Percentiles rank a stretch among this genome's conserved stretches.
Evolutionary conservation across 1,284 basidiomycete species (phyloP).

Genomic region (Xanthoconium separans): DNA sequence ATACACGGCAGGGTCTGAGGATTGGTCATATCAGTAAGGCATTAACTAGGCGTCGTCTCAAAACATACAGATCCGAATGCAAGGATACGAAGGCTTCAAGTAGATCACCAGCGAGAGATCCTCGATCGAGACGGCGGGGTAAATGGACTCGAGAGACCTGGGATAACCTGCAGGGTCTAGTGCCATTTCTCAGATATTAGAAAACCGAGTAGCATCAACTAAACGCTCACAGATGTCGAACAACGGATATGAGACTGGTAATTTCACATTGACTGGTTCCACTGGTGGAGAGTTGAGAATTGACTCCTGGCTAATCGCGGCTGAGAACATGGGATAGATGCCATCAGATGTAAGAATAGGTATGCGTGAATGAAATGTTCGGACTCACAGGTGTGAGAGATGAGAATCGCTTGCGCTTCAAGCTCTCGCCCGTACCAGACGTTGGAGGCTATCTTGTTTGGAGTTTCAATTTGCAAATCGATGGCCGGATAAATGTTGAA

Average conservation of each 20-base stretch:
- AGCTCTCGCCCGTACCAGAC: not conserved
- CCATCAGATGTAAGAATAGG: slow-evolving; percentile 24
- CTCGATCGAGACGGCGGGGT: slow-evolving; percentile 16
- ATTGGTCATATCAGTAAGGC: not conserved
- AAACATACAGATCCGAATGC: slow-evolving; percentile 21
- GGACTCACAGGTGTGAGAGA: not conserved
- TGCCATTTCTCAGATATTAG: not conserved
- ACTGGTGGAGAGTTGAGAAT: not conserved
- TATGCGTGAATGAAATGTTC: not conserved
- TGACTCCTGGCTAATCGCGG: slow-evolving; percentile 1
- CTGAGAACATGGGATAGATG: slow-evolving; percentile 4
- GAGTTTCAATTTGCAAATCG: slow-evolving; percentile 6
- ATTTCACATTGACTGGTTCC: slow-evolving; percentile 11
- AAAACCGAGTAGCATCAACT: not conserved
- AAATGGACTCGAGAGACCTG: slow-evolving; percentile 28
- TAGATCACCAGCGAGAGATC: not conserved
- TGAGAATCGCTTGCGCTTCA: slow-evolving; percentile 4
- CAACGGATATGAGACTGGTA: slow-evolving; percentile 18
- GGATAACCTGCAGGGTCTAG: slow-evolving; percentile 29
- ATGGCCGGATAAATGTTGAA: slow-evolving; percentile 31
- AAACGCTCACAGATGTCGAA: slow-evolving; percentile 24
- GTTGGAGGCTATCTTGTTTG: not conserved
- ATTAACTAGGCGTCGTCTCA: not conserved
- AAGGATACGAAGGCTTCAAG: slow-evolving; percentile 18
- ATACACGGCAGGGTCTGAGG: slow-evolving; percentile 18